Base-by-base conservation (phyloP, 495 filamentous ascomycete species). In the Aspergillus sclerotiicarbonarius region DNA sequence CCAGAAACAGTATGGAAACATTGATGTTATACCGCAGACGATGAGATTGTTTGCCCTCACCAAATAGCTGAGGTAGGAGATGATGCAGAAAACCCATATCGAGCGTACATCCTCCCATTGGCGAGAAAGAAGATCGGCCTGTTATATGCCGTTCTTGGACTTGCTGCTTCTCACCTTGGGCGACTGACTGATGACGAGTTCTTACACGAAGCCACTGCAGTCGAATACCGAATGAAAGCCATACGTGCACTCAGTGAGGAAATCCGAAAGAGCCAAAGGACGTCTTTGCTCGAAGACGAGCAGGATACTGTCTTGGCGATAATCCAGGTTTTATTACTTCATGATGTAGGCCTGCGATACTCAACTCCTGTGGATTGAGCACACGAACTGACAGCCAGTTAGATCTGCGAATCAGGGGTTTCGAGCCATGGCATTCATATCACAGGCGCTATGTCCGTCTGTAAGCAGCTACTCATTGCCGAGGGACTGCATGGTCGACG, bases 371-470 rank as follows among this genome's bases (percentile, higher is more conserved):
- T 8, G 6, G 20, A 8, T 15, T n/a, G 44, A 15, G 16, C 16
- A 19, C 25, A 13, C 6, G 16, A 51, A 10, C 49, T 61, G n/a
- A 57, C 48, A 32, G 10, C 31, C 9, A 1, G 16, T 6, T 57
- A 76, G 73, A 74, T 76, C 8, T 65, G 62, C 18, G 73, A 74
- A 61, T 62, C 70, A 3, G 70, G 73, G 12, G 64, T 74, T 8
- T 76, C 73, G 2, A 63, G 58, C 1, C 71, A 76, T 47, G 73
- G 73, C 1, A 70, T 65, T 45, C 73, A 76, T 56, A 76, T 76
- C 12, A 71, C 71, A 2, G 73, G 73, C 10, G 73, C 71, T 0
- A 65, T 76, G 63, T 76, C 73, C 1, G 72, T 76, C 25, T 74
- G 71, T 45, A 68, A 67, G 19, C 65, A 64, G 33, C 37, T 74